Evolutionary conservation across 1,284 basidiomycete species (phyloP).

Genomic region (Malassezia pachydermatis): DNA sequence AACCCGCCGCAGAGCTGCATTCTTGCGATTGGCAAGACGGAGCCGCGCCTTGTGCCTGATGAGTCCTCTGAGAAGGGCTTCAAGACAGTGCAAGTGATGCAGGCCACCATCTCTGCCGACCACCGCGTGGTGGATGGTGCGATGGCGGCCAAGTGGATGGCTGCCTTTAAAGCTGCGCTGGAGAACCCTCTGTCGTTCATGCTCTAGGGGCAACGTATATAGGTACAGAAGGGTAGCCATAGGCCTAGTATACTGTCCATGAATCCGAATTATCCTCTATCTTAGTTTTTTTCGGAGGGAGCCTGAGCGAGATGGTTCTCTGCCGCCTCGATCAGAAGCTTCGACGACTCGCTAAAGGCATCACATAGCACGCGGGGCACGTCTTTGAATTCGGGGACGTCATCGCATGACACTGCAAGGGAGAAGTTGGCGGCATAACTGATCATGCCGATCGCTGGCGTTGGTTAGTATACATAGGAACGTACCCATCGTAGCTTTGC

Average conservation of each 20-base stretch:
- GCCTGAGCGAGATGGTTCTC: slow-evolving; percentile 20
- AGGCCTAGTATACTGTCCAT: neutral
- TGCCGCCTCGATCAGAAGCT: slow-evolving; percentile 36
- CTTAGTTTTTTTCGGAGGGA: neutral
- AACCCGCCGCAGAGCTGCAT: slow-evolving; percentile 98
- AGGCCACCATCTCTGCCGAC: slow-evolving; percentile 87
- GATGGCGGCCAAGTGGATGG: slow-evolving; percentile 57
- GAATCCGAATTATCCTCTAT: neutral
- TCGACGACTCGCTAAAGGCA: slow-evolving; percentile 38
- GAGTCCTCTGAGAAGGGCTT: slow-evolving; percentile 69
- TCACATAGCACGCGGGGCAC: slow-evolving; percentile 37
- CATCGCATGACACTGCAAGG: slow-evolving; percentile 45
- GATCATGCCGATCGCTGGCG: slow-evolving; percentile 42
- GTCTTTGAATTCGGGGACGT: slow-evolving; percentile 36
- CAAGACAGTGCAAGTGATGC: slow-evolving; percentile 67
- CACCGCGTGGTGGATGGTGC: slow-evolving; percentile 59
- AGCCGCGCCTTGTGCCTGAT: slow-evolving; percentile 71
- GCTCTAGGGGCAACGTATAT: no score
- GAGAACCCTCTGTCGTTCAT: slow-evolving; percentile 69
- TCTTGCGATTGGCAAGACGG: slow-evolving; percentile 83
- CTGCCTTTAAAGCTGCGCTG: slow-evolving; percentile 89
- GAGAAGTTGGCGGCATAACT: slow-evolving; percentile 42
- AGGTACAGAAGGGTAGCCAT: no score
- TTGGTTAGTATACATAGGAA: neutral
- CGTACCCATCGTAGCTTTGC: slow-evolving; percentile 38